Evolutionary conservation across 2,329 filamentous ascomycete genomes (phyloP).

Genomic region (Nannizziopsis arthrosporioides): DNA sequence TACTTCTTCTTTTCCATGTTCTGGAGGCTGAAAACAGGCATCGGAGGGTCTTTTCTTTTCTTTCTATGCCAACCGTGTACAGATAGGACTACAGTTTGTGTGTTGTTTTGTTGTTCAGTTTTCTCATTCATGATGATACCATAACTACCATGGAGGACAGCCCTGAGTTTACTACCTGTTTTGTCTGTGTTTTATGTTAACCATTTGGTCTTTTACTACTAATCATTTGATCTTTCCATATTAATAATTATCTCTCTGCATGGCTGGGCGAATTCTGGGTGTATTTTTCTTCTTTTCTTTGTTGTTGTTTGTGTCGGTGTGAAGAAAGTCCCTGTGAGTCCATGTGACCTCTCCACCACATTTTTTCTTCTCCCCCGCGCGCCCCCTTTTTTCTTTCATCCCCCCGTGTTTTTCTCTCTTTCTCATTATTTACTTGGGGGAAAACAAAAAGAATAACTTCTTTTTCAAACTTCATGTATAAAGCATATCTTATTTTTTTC

Average conservation of each 20-base stretch:
- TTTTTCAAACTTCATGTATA: no score
- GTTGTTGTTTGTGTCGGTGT: neutral
- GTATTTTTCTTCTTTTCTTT: neutral
- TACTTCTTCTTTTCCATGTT: no score
- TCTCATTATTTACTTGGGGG: no score
- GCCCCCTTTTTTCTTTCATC: neutral
- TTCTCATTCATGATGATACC: no score
- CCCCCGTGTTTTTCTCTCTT: neutral
- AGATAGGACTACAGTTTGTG: no score
- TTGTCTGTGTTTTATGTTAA: neutral
- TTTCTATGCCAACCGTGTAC: no score
- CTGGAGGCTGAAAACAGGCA: no score
- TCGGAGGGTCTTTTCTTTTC: no score
- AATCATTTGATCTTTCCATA: neutral
- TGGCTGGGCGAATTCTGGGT: neutral
- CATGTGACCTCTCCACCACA: neutral
- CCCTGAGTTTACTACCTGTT: neutral
- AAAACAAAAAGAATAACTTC: no score
- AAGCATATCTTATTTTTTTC: no score
- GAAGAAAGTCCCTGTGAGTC: constrained; percentile 1
- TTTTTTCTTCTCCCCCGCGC: neutral
- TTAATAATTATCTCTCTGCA: constrained; percentile 3
- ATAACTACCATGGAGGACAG: neutral
- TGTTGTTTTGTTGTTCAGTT: no score
- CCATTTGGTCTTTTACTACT: no score